phyloP scores from a whole-genome alignment of 257 asterid species.

The Pogostemon cablin region DNA sequence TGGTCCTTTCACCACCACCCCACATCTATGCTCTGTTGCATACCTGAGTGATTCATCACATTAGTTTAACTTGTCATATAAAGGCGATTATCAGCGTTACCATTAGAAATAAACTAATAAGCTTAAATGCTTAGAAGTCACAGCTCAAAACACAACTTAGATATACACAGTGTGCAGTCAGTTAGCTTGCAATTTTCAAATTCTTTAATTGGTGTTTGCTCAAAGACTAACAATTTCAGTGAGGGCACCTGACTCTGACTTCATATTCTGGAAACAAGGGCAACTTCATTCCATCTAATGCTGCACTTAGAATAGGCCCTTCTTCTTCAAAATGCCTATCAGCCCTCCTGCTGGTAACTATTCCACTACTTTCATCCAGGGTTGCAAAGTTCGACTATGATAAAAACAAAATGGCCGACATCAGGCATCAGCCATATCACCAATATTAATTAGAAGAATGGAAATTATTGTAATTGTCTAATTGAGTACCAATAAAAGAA shows the following conservation, averaged over 20 bases:
- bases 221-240: slow-evolving; percentile 1
- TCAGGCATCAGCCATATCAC: slow-evolving; percentile 11
- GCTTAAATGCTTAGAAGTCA: slow-evolving; percentile 9
- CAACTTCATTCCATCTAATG: slow-evolving; percentile 88
- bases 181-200: slow-evolving; percentile 3
- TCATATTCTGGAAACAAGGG: slow-evolving; percentile 83
- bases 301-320: slow-evolving; percentile 93
- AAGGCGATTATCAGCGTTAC: slow-evolving; percentile 3
- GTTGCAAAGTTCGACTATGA: slow-evolving; percentile 95
- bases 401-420: slow-evolving; percentile 3
- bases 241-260: slow-evolving; percentile 86
- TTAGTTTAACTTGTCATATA: slow-evolving; percentile 25
- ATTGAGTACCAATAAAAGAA: not conserved
- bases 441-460: slow-evolving; percentile 15
- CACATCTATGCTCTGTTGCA: slow-evolving; percentile 99
- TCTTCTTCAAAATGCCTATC: slow-evolving; percentile 99
- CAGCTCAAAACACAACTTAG: slow-evolving; percentile 9
- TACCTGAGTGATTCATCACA: slow-evolving; percentile 51
- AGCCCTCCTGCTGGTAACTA: slow-evolving; percentile 89
- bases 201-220: not conserved
- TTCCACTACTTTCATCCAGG: slow-evolving; percentile 77
- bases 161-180: not conserved
- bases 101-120: not conserved
- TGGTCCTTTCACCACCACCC: slow-evolving; percentile 98
- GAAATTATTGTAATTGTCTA: not conserved